phyloP scores from a whole-genome alignment of 2,329 filamentous ascomycete species.

The Byssochlamys sp. region DNA sequence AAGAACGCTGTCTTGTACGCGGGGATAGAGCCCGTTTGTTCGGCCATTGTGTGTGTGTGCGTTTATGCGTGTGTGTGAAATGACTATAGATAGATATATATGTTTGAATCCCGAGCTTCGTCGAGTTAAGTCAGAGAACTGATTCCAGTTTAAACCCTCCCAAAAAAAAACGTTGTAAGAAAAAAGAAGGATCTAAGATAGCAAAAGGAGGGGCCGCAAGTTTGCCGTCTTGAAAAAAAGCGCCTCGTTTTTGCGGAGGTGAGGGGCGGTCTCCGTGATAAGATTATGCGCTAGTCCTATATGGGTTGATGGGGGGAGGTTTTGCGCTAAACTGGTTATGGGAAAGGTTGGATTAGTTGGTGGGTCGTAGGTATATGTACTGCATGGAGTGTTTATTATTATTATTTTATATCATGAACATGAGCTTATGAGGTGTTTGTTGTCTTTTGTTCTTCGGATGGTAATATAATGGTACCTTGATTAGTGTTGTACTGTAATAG shows the following conservation, averaged over 20 bases:
- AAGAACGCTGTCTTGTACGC: constrained; percentile 12
- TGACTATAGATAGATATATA: too few relatives aligned
- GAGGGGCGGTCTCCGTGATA: neutral
- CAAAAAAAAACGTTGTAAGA: too few relatives aligned
- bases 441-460: too few relatives aligned
- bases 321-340: neutral
- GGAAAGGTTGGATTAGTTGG: neutral
- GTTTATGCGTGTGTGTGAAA: too few relatives aligned
- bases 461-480: too few relatives aligned
- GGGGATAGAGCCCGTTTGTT: neutral
- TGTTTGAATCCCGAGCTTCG: too few relatives aligned
- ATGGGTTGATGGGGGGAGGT: neutral
- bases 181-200: neutral
- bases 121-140: too few relatives aligned
- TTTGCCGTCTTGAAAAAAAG: neutral
- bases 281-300: neutral
- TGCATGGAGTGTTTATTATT: neutral
- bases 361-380: neutral
- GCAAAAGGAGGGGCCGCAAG: neutral
- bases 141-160: too few relatives aligned
- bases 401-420: too few relatives aligned
- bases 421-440: too few relatives aligned
- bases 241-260: neutral
- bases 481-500: too few relatives aligned
- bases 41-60: neutral